Conservation (phyloP, 1,284 basidiomycete genomes). For the Microbotryomycetes sp. region DNA sequence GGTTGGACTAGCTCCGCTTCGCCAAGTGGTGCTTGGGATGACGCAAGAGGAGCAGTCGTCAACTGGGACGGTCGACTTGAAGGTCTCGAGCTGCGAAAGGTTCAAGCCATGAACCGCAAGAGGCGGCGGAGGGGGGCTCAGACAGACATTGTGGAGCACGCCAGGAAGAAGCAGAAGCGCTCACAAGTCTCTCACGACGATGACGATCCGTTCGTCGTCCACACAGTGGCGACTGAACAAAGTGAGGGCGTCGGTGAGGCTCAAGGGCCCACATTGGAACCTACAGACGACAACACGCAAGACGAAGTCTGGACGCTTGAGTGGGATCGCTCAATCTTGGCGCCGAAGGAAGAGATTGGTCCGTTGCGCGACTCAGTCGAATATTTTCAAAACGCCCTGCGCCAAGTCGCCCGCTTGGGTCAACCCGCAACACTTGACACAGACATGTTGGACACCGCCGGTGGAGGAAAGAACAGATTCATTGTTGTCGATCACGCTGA, state of each 20-base stretch:
- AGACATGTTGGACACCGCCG: neutral
- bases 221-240: neutral
- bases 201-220: neutral
- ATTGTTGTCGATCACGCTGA: conserved; percentile 29
- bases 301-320: conserved; percentile 12
- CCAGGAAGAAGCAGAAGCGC: neutral
- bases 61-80: neutral
- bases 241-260: conserved; percentile 3
- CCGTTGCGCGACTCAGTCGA: conserved; percentile 32
- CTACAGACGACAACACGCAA: neutral
- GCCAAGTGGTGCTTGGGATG: conserved; percentile 3
- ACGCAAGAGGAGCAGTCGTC: conserved; percentile 1
- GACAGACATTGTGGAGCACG: neutral
- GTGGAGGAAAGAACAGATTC: conserved; percentile 4
- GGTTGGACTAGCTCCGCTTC: neutral
- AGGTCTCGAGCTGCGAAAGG: neutral
- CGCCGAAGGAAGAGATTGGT: neutral
- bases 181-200: neutral
- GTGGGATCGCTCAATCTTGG: conserved; percentile 9
- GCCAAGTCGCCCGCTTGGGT: neutral
- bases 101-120: neutral
- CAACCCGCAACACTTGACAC: neutral
- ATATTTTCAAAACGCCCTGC: conserved; percentile 17
- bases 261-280: neutral
- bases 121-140: conserved; percentile 2